phyloP scores from a whole-genome alignment of 208 protist species.

The Leishmania tarentolae region DNA sequence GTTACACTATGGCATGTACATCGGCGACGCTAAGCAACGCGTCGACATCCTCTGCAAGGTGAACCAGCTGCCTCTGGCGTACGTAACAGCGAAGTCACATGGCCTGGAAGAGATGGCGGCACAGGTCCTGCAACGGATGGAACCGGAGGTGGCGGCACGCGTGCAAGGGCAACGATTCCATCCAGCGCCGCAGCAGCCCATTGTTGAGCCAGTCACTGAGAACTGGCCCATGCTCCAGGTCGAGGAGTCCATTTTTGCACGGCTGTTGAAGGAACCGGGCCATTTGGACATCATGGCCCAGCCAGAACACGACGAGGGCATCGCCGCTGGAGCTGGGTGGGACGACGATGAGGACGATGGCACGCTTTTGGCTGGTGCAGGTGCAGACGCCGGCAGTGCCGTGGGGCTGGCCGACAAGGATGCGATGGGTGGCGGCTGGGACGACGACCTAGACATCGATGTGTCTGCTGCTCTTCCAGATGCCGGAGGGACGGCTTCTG shows the following conservation, averaged over 20 bases:
- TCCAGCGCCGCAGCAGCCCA: constrained; percentile 3
- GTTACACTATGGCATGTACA: constrained; percentile 95
- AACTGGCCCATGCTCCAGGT: constrained; percentile 88
- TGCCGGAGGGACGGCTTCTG: constrained; percentile 4
- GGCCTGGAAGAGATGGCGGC: constrained; percentile 85
- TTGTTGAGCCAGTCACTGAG: constrained; percentile 43
- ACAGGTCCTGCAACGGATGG: constrained; percentile 49
- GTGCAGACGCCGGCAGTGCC: constrained; percentile 16
- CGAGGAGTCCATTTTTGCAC: constrained; percentile 76
- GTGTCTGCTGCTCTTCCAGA: constrained; percentile 30
- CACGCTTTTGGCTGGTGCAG: constrained; percentile 10
- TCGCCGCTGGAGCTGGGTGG: constrained; percentile 48
- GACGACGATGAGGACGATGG: constrained; percentile 55
- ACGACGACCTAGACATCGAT: constrained; percentile 82
- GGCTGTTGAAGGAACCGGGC: constrained; percentile 69
- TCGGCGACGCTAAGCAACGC: constrained; percentile 87
- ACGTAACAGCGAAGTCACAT: constrained; percentile 57
- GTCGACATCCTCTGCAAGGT: constrained; percentile 78
- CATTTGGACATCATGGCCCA: constrained; percentile 46
- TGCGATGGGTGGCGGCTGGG: constrained; percentile 59
- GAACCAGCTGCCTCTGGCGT: constrained; percentile 63
- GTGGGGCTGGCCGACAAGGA: neutral
- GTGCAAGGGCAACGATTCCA: constrained; percentile 22
- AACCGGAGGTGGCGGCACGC: constrained; percentile 49
- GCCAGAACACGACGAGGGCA: constrained; percentile 32